Base-by-base conservation (phyloP, 306 rosid species). In the Sechiopsis laciniata region DNA sequence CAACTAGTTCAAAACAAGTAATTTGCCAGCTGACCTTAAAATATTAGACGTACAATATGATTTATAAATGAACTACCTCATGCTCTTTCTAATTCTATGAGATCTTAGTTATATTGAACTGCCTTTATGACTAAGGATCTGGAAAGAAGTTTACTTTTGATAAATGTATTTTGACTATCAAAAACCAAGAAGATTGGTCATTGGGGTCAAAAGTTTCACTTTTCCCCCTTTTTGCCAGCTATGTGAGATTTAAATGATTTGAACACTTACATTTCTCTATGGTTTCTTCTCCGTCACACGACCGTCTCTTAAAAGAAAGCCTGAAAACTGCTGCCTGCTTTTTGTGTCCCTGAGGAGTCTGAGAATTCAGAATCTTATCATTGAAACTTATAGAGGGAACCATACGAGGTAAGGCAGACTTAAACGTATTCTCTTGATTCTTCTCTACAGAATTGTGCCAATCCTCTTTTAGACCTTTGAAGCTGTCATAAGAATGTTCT, bases 301-400 rank as follows among this genome's bases (percentile, higher is more conserved):
- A 94, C 71, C 83, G 82, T 57, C 92, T 74, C 79, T 91, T 91
- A 79, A 94, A 89, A 57, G 99, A 94, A 79, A 89, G 95, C 79
- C 79, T 87, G 75, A 91, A 87, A 72, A 87, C 84, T 0, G 92
- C 72, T 46, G 96, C 82, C 73, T 89, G 83, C 79, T 76, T 85
- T 83, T 78, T 84, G 58, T 77, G 91, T 45, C 83, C 59, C 77
- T 63, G 88, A n/a, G 81, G 74, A 76, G 65, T 74, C 78, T 46
- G 78, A 74, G 77, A 61, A 73, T 78, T 81, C 40, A 51, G 42
- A 84, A 79, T 81, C 75, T 88, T 89, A 74, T 91, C 94, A 69
- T 90, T 88, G 83, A 89, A 94, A 76, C 96, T 90, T 35, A 78
- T 15, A 20, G 91, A 79, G 2, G 92, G 85, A 68, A 80, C 45